Conservation (phyloP, 2,329 filamentous ascomycete species). For the Calycina herbarum region DNA sequence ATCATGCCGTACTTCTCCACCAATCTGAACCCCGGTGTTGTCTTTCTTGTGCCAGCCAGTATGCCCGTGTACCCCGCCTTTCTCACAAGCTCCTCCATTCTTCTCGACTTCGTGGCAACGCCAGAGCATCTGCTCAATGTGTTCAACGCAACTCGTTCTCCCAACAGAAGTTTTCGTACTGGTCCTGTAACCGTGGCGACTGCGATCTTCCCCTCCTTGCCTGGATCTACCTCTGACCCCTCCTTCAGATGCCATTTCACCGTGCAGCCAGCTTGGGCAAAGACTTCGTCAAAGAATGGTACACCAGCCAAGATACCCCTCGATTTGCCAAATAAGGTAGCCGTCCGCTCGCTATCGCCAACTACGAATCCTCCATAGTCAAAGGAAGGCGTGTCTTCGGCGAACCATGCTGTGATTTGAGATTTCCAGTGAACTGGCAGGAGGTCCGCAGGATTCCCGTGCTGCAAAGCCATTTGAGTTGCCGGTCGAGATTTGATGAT, state of each 20-base stretch:
- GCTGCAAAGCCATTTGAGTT: constrained; percentile 36
- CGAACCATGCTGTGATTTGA: constrained; percentile 79
- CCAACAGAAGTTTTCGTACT: constrained; percentile 74
- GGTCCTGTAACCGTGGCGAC: constrained; percentile 86
- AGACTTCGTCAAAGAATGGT: constrained; percentile 95
- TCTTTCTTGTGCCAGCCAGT: constrained; percentile 94
- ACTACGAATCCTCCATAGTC: constrained; percentile 98
- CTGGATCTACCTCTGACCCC: constrained; percentile 66
- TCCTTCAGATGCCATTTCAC: constrained; percentile 86
- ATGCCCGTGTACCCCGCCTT: constrained; percentile 75
- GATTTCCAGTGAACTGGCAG: constrained; percentile 84
- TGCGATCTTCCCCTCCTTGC: constrained; percentile 50
- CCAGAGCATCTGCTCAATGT: constrained; percentile 88
- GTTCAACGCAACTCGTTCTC: constrained; percentile 90
- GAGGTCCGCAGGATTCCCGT: constrained; percentile 67
- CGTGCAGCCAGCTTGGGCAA: constrained; percentile 84
- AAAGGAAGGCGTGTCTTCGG: constrained; percentile 93
- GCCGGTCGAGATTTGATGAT: neutral
- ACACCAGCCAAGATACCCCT: constrained; percentile 82
- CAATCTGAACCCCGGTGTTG: constrained; percentile 89
- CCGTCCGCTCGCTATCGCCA: constrained; percentile 64
- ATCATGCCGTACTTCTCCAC: constrained; percentile 99
- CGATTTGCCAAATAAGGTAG: constrained; percentile 70
- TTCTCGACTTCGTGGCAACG: constrained; percentile 69
- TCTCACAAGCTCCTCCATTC: constrained; percentile 56